A percentile compares a stretch with the other conserved stretches of the same genome.
Conservation (phyloP, 2,329 filamentous ascomycete genomes). For the Amylocarpus encephaloides region DNA sequence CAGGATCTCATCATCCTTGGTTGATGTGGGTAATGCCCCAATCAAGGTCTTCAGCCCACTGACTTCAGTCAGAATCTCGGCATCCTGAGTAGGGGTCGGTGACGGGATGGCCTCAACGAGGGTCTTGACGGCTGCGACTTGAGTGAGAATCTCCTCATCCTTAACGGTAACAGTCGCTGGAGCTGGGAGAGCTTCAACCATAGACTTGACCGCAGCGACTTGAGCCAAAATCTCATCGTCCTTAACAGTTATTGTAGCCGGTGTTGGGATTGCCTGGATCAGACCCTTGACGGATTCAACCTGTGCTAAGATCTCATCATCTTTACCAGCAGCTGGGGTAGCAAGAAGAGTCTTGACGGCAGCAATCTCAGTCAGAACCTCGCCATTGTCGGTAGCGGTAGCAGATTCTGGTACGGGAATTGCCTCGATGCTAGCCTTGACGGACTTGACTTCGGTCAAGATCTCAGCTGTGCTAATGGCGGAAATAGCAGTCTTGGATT, state of each 20-base stretch:
- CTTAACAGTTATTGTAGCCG: constrained; percentile 4
- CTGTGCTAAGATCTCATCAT: constrained; percentile 9
- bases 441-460: constrained; percentile 4
- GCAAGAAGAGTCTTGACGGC: constrained; percentile 13
- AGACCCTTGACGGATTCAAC: constrained; percentile 4
- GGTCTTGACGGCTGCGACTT: constrained; percentile 3
- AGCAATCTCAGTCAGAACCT: constrained; percentile 6
- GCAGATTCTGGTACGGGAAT: constrained; percentile 3
- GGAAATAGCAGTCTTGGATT: constrained; percentile 2
- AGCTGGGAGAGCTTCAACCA: constrained; percentile 12
- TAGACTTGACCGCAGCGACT: constrained; percentile 7
- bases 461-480: constrained; percentile 1
- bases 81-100: neutral
- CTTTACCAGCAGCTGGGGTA: constrained; percentile 2
- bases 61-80: constrained; percentile 5
- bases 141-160: constrained; percentile 2
- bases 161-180: constrained; percentile 10
- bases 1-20: constrained; percentile 9
- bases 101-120: neutral
- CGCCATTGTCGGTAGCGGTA: neutral
- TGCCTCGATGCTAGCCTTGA: constrained; percentile 1
- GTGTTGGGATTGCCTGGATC: constrained; percentile 6
- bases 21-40: neutral
- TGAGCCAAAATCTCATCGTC: constrained; percentile 6
- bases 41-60: constrained; percentile 2